A percentile compares a stretch with the other conserved stretches of the same genome.
phyloP scores from a whole-genome alignment of 768 basidiomycete species.

The Termitomyces sp. region DNA sequence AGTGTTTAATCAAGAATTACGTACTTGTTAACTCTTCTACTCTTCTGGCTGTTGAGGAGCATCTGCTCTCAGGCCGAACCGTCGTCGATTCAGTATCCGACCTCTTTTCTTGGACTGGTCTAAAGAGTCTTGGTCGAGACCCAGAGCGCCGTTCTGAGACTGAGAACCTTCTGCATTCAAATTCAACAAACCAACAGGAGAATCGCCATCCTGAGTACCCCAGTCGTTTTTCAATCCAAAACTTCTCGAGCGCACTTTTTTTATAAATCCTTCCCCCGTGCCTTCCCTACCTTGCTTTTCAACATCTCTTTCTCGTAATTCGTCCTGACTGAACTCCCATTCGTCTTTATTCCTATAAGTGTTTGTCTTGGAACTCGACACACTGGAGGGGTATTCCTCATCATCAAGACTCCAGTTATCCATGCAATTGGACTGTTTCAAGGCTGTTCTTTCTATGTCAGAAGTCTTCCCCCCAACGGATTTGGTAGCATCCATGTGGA shows the following conservation, averaged over 20 bases:
- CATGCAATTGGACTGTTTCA: not conserved
- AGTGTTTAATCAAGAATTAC: not conserved
- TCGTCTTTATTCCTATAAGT: not conserved
- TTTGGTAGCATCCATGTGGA: not conserved
- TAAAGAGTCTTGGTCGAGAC: not conserved
- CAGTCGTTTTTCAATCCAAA: not conserved
- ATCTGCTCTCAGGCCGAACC: not conserved
- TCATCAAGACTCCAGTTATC: not conserved
- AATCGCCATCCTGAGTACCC: not conserved
- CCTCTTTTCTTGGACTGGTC: not conserved
- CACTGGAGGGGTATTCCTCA: not conserved
- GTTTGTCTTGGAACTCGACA: not conserved
- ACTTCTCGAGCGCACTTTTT: not conserved
- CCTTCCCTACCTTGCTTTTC: not conserved
- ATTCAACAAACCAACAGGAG: not conserved
- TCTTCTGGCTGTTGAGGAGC: not conserved
- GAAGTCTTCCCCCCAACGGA: not conserved
- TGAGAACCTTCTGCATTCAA: not conserved
- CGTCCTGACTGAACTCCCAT: not conserved
- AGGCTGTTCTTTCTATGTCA: not conserved
- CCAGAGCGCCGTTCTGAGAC: not conserved
- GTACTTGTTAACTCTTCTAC: not conserved
- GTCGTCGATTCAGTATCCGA: not conserved
- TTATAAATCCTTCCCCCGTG: not conserved
- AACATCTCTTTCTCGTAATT: not conserved